These are phyloP conservation scores for Phoenix dactylifera DNA, from an alignment of 176 grass and related monocot genomes.

Conservation along the genomic window DNA sequence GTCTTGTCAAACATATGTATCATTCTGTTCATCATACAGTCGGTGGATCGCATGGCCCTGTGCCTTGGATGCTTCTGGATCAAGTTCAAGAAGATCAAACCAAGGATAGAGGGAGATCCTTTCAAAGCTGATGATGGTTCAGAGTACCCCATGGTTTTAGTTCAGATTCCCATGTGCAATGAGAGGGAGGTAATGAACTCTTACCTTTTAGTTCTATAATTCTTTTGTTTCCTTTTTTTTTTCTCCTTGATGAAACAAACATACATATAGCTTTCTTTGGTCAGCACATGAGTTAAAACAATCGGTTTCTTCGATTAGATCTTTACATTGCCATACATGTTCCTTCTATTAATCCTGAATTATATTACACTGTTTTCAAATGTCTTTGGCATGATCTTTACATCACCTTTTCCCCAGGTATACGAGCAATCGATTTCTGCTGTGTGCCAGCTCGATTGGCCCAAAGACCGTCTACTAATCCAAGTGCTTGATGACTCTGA, in stretches of 20 bases:
- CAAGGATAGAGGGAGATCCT: conserved; percentile 35
- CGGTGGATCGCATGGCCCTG: conserved; percentile 44
- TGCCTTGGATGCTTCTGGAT: conserved; percentile 81
- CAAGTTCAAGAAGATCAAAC: conserved; percentile 63
- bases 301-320: too few species aligned
- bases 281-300: too few species aligned
- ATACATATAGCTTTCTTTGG: too few species aligned
- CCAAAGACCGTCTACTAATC: conserved; percentile 52
- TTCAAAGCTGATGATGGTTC: conserved; percentile 37
- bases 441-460: conserved; percentile 57
- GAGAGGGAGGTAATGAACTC: conserved; percentile 56
- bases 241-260: too few species aligned
- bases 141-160: conserved; percentile 62
- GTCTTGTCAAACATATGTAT: conserved; percentile 52
- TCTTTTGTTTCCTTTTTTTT: neutral
- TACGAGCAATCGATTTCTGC: conserved; percentile 75
- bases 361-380: too few species aligned
- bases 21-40: conserved; percentile 54
- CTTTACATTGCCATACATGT: too few species aligned
- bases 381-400: too few species aligned
- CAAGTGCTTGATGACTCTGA: conserved; percentile 80
- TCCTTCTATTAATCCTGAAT: too few species aligned
- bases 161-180: conserved; percentile 82
- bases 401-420: conserved; percentile 24
- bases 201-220: neutral